Conservation (phyloP, 805 yeast species). For the Saturnispora galanensis region DNA sequence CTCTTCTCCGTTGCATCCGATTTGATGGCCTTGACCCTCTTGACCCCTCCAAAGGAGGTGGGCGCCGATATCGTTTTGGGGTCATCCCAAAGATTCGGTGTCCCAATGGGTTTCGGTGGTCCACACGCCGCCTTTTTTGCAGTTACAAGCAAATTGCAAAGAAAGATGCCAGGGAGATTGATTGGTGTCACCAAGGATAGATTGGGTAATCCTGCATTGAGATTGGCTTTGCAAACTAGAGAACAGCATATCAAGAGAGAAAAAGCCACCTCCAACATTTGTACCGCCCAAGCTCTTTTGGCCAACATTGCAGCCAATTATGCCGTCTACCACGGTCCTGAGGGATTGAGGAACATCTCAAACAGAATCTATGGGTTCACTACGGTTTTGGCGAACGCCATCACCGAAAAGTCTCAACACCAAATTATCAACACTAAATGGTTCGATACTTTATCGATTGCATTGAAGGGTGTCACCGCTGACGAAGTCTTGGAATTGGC, state of each 20-base stretch:
- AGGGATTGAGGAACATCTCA: slow-evolving; percentile 74
- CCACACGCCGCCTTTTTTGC: slow-evolving; percentile 98
- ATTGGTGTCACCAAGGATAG: slow-evolving; percentile 91
- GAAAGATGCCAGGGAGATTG: slow-evolving; percentile 94
- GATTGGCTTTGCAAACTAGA: slow-evolving; percentile 94
- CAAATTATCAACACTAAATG: slow-evolving; percentile 39
- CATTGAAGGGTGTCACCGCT: slow-evolving; percentile 41
- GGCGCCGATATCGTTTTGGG: slow-evolving; percentile 94
- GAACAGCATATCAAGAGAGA: slow-evolving; percentile 98
- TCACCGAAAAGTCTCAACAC: slow-evolving; percentile 35
- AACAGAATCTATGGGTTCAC: slow-evolving; percentile 67
- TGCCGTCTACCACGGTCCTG: slow-evolving; percentile 93
- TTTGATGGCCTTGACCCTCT: slow-evolving; percentile 73
- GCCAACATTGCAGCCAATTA: slow-evolving; percentile 95
- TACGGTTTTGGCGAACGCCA: slow-evolving; percentile 52
- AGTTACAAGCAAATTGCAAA: slow-evolving; percentile 64
- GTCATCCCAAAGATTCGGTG: slow-evolving; percentile 91
- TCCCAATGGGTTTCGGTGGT: slow-evolving; percentile 96
- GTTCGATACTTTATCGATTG: slow-evolving; percentile 79
- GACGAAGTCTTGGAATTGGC: slow-evolving; percentile 51
- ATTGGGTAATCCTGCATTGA: slow-evolving; percentile 76
- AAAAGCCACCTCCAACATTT: slow-evolving; percentile 94
- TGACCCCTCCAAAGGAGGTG: slow-evolving; percentile 74
- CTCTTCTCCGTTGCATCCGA: slow-evolving; percentile 84
- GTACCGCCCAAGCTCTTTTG: slow-evolving; percentile 94